Evolutionary conservation across 1,284 basidiomycete genomes (phyloP).

Genomic region (Pseudozyma thailandica): DNA sequence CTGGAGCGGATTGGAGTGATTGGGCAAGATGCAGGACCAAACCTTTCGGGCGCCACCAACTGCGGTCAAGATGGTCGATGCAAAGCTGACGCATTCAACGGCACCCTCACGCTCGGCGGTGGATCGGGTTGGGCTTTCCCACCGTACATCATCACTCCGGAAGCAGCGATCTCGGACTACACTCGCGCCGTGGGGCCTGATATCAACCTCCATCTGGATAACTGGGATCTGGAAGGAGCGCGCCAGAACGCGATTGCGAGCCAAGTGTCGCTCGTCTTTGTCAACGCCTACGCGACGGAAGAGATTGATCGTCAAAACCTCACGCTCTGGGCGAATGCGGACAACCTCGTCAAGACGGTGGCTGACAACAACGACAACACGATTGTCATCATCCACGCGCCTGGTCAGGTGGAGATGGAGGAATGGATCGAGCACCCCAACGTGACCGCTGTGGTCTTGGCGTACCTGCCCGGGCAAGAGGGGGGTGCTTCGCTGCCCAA

Average conservation of each 20-base stretch:
- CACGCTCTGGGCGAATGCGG: conserved; percentile 80
- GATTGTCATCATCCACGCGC: conserved; percentile 49
- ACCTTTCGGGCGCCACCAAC: conserved; percentile 29
- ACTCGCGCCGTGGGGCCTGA: conserved; percentile 15
- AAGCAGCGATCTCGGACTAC: conserved; percentile 40
- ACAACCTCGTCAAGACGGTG: conserved; percentile 67
- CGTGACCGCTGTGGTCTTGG: conserved; percentile 71
- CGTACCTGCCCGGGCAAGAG: conserved; percentile 79
- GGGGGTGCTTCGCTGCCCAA: conserved; percentile 80
- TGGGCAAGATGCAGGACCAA: conserved; percentile 42
- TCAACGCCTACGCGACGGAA: conserved; percentile 72
- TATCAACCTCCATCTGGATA: conserved; percentile 40
- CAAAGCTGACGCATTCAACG: conserved; percentile 41
- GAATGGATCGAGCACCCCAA: conserved; percentile 53
- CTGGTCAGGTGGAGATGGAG: conserved; percentile 47
- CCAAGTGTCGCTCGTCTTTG: conserved; percentile 74
- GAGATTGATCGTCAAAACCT: conserved; percentile 79
- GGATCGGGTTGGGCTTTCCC: conserved; percentile 70
- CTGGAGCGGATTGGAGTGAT: conserved; percentile 36
- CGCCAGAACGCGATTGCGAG: conserved; percentile 38
- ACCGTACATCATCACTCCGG: conserved; percentile 49
- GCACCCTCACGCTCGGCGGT: conserved; percentile 59
- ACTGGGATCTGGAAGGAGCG: conserved; percentile 37
- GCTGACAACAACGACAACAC: conserved; percentile 55
- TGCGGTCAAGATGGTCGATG: conserved; percentile 32